These are phyloP conservation scores for Apiospora aurea DNA, from an alignment of 2,329 filamentous ascomycete genomes.

Conservation along the genomic window DNA sequence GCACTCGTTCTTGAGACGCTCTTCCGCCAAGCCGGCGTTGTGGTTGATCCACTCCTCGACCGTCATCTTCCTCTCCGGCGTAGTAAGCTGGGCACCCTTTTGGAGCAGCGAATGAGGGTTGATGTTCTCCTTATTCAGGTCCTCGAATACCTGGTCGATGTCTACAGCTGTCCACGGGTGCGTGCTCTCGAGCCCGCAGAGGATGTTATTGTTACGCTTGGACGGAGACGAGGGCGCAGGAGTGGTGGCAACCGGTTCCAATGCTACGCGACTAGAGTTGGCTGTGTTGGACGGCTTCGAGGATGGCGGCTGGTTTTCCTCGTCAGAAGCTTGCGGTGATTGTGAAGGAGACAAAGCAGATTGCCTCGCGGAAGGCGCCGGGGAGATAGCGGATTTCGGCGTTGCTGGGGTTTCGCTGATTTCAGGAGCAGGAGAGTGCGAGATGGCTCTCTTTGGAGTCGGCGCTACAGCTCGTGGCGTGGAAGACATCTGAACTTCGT, in stretches of 20 bases:
- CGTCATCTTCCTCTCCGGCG: conserved; percentile 85
- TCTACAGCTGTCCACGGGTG: conserved; percentile 77
- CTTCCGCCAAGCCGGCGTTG: conserved; percentile 82
- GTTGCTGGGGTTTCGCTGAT: conserved; percentile 42
- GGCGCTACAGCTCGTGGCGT: conserved; percentile 11
- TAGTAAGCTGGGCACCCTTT: conserved; percentile 67
- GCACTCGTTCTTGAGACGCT: conserved; percentile 79
- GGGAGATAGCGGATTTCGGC: conserved; percentile 50
- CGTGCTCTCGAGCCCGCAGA: conserved; percentile 62
- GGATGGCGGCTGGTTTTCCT: conserved; percentile 80
- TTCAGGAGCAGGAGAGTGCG: not conserved
- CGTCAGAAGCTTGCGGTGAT: conserved; percentile 79
- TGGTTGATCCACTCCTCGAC: conserved; percentile 91
- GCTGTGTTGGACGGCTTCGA: conserved; percentile 62
- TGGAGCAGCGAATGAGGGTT: conserved; percentile 53
- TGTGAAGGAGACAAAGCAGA: conserved; percentile 66
- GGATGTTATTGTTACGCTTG: conserved; percentile 64
- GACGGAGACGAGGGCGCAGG: conserved; percentile 65
- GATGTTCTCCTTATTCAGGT: conserved; percentile 60
- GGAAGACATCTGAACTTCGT: conserved; percentile 26
- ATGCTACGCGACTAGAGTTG: conserved; percentile 54
- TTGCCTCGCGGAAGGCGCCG: conserved; percentile 59
- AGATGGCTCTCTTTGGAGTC: not conserved
- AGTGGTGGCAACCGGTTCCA: conserved; percentile 55
- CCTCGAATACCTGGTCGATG: conserved; percentile 73